Evolutionary conservation across 768 basidiomycete genomes (phyloP), one percentile per base, ranked within the genome.

Genomic region (Pholiota molesta): DNA sequence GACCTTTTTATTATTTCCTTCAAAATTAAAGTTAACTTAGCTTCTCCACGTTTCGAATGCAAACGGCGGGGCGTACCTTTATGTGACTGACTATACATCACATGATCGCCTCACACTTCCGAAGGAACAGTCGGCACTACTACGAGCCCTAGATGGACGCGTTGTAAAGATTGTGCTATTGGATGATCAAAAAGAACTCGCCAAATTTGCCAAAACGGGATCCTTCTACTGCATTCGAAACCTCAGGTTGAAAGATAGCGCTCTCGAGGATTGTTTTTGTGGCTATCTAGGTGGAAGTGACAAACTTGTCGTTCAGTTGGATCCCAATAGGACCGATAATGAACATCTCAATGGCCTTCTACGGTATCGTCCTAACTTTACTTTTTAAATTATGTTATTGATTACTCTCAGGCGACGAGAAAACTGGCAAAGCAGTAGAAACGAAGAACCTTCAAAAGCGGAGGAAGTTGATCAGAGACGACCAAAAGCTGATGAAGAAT

Each of bases 81-180:
- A 82, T 62, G 83, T 87, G 33, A 90, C 88, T 8, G 90, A 91
- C 70, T 91, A 89, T 67, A 88, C 88, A 1, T 69, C 74, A 3
- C 80, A 87, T 57, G 65, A 77, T 3, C 72, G 80, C 55, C 73
- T 89, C 37, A 67, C 73, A 5, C 62, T 71, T n/a, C 60, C 69
- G 3, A 60, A 67, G 11, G 64, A 73, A 10, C 72, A 74, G 53
- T 67, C 73, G 23, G 83, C 82, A 79, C 74, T 79, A 2, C 59
- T 79, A 2, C 59, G 56, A n/a, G 75, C 77, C n/a, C 77, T 86
- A n/a, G 74, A 80, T 39, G 81, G 81, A 17, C 77, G 75, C 23
- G 75, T 88, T 26, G 68, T 88, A 58, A 85, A 81, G 62, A 78
- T 91, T 47, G 70, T 73, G 11, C 71, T 90, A 23, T 75, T 75